Base-by-base conservation (phyloP, 2,329 filamentous ascomycete species). In the Tolypocladium pustulatum region DNA sequence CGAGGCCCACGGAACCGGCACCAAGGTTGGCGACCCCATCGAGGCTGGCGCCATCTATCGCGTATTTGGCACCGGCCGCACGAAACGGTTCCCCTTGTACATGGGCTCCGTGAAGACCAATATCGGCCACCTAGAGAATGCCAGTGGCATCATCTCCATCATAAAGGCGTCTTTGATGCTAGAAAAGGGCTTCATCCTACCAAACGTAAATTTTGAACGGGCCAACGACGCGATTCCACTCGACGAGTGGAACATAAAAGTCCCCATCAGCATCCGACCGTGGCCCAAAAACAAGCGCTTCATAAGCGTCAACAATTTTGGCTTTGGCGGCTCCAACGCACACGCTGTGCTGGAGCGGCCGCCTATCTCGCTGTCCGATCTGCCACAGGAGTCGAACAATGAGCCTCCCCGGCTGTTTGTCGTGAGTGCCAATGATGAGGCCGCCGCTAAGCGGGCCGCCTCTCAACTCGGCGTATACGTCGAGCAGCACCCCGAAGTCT, bases 1-100 rank as follows among this genome's bases (percentile, higher is more conserved):
- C 40, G 81, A 85, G 63, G 78, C 78, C 3, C 82, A 85, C 64
- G 81, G 81, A 22, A 83, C 81, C 0, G 81, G 81, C 8, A 85
- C 82, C 22, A 72, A 72, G 41, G 76, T 77, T 1, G 82, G 82
- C 2, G 82, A 85, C 60, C 80, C 81, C 0, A 76, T 79, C n/a
- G 82, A 85, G 61, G 77, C 78, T 1, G 71, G 68, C 13, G 80
- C 78, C 4, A 75, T 83, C 38, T 67, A 73, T 43, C 72, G 72
- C 10, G 74, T 78, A 0, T 75, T 81, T 34, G 71, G 73, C 6
- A 59, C 67, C 25, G 71, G 72, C 4, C 71, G 76, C 12, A 72
- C 73, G 27, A 66, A 70, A n/a, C 68, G 73, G n/a, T 67, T 71
- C 51, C 77, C 76, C 5, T 63, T 79, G 10, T 77, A 73, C 55